Percentiles rank a stretch among this genome's conserved stretches.
Conservation (phyloP, 352 stramenopile genomes). For the Phytophthora cactorum region DNA sequence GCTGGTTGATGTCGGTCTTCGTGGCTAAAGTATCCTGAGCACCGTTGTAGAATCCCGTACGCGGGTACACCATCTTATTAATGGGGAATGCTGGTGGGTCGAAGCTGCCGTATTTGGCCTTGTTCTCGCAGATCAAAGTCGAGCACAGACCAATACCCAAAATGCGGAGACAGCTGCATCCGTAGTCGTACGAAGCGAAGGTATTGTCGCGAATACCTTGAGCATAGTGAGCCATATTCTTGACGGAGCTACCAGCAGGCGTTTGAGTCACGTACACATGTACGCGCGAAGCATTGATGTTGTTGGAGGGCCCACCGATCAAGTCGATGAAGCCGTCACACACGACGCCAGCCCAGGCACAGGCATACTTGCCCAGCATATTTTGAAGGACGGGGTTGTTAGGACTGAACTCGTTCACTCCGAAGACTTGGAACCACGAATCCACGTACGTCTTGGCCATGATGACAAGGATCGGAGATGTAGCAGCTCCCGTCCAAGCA, state of each 20-base stretch:
- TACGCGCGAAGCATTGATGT: slow-evolving; percentile 50
- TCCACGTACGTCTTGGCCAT: slow-evolving; percentile 46
- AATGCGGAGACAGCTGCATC: slow-evolving; percentile 36
- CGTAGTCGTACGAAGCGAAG: slow-evolving; percentile 55
- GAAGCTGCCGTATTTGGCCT: slow-evolving; percentile 47
- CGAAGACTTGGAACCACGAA: slow-evolving; percentile 38
- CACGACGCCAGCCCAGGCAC: neutral
- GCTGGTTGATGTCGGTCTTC: slow-evolving; percentile 32
- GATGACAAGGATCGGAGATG: slow-evolving; percentile 27
- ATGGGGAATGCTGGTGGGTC: slow-evolving; percentile 42
- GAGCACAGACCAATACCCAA: slow-evolving; percentile 44
- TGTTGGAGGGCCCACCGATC: slow-evolving; percentile 41
- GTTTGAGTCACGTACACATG: slow-evolving; percentile 58
- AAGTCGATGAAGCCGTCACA: slow-evolving; percentile 22
- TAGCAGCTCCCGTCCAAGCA: slow-evolving; percentile 22
- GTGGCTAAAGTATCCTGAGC: slow-evolving; percentile 39
- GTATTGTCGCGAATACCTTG: slow-evolving; percentile 52
- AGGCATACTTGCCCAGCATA: neutral
- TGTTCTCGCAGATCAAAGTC: slow-evolving; percentile 48
- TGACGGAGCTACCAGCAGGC: slow-evolving; percentile 49
- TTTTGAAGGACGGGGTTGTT: slow-evolving; percentile 13
- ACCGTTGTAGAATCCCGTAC: slow-evolving; percentile 16
- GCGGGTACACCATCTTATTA: slow-evolving; percentile 32
- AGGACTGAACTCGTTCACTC: slow-evolving; percentile 41
- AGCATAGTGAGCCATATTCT: slow-evolving; percentile 55